Conservation (phyloP, 257 asterid genomes). For the Gardenia jasminoides region DNA sequence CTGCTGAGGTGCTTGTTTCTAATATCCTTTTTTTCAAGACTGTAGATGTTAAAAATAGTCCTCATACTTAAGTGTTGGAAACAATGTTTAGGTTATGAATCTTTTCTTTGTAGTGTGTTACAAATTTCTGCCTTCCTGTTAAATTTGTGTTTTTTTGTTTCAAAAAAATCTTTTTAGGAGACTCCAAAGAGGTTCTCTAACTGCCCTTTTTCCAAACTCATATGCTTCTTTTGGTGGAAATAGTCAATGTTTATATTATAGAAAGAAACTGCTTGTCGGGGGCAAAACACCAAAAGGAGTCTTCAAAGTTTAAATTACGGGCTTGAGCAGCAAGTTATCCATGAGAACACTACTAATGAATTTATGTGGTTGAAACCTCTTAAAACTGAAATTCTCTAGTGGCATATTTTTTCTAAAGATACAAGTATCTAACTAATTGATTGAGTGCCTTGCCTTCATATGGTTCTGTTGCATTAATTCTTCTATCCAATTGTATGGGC, state of each 20-base stretch:
- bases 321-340: neutral
- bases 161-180: too few relatives aligned
- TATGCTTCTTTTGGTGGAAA: neutral
- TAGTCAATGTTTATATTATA: neutral
- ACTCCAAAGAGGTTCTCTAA: too few relatives aligned
- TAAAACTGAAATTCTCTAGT: neutral
- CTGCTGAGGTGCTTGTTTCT: slow-evolving; percentile 55
- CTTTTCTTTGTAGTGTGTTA: neutral
- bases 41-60: neutral
- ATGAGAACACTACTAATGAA: neutral
- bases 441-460: neutral
- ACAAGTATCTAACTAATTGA: neutral
- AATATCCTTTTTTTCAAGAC: neutral
- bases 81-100: neutral
- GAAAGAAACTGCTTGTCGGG: too few relatives aligned
- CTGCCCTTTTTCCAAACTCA: too few relatives aligned
- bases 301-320: neutral
- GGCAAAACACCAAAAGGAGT: too few relatives aligned
- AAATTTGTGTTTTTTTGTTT: too few relatives aligned
- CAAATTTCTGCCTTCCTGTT: neutral
- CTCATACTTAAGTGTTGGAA: neutral
- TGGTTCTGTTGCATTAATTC: slow-evolving; percentile 27
- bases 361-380: too few relatives aligned
- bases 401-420: neutral
- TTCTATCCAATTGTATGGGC: slow-evolving; percentile 36